Evolutionary conservation across 1,284 basidiomycete species (phyloP), one percentile per base, ranked within the genome.

Genomic region (Leccinum subrobustum): DNA sequence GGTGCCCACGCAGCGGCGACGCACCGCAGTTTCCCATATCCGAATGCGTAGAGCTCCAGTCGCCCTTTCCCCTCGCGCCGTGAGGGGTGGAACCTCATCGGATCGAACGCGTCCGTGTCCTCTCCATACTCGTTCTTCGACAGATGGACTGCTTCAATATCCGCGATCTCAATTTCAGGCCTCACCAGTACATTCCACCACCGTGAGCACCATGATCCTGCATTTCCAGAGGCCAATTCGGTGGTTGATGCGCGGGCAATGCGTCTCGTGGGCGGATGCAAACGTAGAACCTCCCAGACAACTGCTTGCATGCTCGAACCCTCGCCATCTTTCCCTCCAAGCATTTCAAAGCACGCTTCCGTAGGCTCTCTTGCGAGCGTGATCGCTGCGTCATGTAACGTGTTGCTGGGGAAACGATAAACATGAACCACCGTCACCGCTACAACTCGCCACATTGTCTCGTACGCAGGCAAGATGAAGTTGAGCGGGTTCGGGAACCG

Each of bases 381-480:
- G 8, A 60, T 42, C 4, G 82, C 77, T 0, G 66, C 62, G 0
- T 65, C 35, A 3, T 65, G 67, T 31, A 75, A 64, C 3, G 56
- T 61, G 57, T 77, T 67, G 39, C 71, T 56, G 31, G 56, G 58
- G 59, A 20, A 58, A 35, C 66, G 50, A 60, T 77, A 72, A 23
- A 73, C 66, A 16, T 63, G 51, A 0, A 59, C 70, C 56, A 79
- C 71, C 0, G 79, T 79, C 4, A 82, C 68, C 0, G 84, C 84
- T 25, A 85, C 79, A 25, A 87, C 80, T 0, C 85, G 77, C 85
- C 86, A 87, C 61, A 84, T 74, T 0, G 85, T 86, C 65, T 87
- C 85, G 70, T 80, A 87, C 0, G 83, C 73, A 0, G 86, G 86
- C 6, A 87, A 77, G 48, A 87, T 76, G 51, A 81, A 79, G 54